A percentile compares a stretch with the other conserved stretches of the same genome.
Conservation (phyloP, 1,284 basidiomycete genomes). For the Papiliotrema nemorosa region DNA sequence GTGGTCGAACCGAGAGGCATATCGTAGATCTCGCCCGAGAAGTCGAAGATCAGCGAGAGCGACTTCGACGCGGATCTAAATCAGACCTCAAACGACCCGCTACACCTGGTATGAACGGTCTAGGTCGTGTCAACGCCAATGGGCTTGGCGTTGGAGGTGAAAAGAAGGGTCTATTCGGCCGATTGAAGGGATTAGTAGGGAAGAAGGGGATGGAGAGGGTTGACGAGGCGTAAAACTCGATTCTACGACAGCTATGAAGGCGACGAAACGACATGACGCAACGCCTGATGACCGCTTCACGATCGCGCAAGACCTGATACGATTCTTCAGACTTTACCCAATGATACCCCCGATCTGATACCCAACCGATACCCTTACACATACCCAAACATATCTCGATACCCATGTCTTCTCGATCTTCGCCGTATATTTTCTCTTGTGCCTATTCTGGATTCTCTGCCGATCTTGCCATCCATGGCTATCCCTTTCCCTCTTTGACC, state of each 20-base stretch:
- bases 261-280: neutral
- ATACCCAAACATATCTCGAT: too few species aligned
- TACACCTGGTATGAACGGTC: slow-evolving; percentile 8
- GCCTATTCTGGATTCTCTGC: too few species aligned
- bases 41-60: slow-evolving; percentile 3
- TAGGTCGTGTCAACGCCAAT: neutral
- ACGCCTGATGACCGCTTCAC: neutral
- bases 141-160: neutral
- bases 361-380: neutral
- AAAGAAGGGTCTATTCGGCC: slow-evolving; percentile 11
- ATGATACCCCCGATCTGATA: neutral
- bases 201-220: slow-evolving; percentile 8
- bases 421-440: too few species aligned
- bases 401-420: too few species aligned
- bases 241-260: neutral
- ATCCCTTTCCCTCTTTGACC: too few species aligned
- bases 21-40: slow-evolving; percentile 18
- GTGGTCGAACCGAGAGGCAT: slow-evolving; percentile 8
- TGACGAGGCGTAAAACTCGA: neutral
- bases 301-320: neutral
- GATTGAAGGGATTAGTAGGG: slow-evolving; percentile 8
- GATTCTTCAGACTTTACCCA: neutral
- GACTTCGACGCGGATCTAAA: neutral
- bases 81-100: slow-evolving; percentile 6
- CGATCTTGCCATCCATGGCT: too few species aligned